Conservation (phyloP, 2,329 filamentous ascomycete species). For the Endoconidiophora laricicola region DNA sequence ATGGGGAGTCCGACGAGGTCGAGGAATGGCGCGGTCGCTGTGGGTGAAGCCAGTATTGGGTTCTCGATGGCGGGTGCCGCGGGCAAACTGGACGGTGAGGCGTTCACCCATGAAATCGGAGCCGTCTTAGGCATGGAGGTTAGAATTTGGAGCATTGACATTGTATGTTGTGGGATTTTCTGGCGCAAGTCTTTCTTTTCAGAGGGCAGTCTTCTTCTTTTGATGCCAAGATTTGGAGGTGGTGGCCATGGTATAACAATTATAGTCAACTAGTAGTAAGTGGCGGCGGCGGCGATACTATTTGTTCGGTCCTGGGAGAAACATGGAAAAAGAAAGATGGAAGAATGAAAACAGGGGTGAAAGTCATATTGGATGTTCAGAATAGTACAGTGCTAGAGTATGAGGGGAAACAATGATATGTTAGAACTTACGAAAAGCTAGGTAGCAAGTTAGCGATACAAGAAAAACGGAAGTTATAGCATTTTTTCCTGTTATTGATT, state of each 20-base stretch:
- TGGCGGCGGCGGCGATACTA: not conserved
- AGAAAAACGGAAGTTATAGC: not conserved
- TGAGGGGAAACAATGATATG: no score
- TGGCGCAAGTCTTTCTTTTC: no score
- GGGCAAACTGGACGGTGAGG: constrained; percentile 93
- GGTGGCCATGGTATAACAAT: not conserved
- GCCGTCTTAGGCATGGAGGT: constrained; percentile 48
- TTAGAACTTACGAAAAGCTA: constrained; percentile 43
- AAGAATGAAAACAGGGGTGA: not conserved
- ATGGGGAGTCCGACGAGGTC: constrained; percentile 84
- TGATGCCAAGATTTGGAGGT: not conserved
- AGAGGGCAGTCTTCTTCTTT: no score
- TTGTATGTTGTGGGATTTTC: constrained; percentile 3
- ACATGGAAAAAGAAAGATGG: not conserved
- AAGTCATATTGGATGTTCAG: not conserved
- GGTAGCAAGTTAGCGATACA: constrained; percentile 1
- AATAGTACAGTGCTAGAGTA: no score
- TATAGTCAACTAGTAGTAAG: not conserved
- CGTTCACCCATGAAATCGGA: constrained; percentile 96
- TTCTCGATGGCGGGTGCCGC: constrained; percentile 52
- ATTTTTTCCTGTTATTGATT: no score
- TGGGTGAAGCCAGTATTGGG: constrained; percentile 24
- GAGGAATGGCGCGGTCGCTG: constrained; percentile 43
- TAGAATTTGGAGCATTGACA: constrained; percentile 3
- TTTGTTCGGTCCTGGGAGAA: not conserved